Conservation (phyloP, 2,329 filamentous ascomycete genomes). For the Aureobasidium leucospermi region DNA sequence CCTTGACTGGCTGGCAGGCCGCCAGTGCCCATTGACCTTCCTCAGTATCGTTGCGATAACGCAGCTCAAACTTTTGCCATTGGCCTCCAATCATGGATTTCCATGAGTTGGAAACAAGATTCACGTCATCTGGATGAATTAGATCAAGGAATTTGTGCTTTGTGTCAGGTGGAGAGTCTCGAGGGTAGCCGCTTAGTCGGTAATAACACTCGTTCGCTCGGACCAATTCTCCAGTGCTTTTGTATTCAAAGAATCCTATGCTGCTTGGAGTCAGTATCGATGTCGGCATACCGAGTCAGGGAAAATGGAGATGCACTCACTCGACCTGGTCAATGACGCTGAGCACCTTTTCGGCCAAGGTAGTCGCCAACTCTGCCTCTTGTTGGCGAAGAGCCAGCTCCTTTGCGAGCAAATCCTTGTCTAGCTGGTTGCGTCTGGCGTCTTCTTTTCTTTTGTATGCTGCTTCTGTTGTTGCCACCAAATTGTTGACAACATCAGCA, state of each 20-base stretch:
- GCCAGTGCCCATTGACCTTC: slow-evolving; percentile 1
- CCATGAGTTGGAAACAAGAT: background rate
- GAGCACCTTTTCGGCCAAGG: background rate
- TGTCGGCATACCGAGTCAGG: background rate
- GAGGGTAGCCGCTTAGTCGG: slow-evolving; percentile 1
- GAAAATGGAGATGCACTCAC: background rate
- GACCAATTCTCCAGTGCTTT: background rate
- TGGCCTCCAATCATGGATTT: background rate
- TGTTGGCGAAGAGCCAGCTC: background rate
- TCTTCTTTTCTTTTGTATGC: background rate
- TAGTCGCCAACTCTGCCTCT: slow-evolving; percentile 13
- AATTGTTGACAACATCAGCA: slow-evolving; percentile 10
- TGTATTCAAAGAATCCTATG: slow-evolving; percentile 4
- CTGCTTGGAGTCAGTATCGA: background rate
- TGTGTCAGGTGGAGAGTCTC: background rate
- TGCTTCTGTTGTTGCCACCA: background rate
- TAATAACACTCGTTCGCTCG: slow-evolving; percentile 2
- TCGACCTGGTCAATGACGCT: background rate
- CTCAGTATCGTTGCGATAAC: background rate
- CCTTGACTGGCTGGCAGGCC: background rate
- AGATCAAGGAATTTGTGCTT: slow-evolving; percentile 7
- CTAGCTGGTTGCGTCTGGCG: background rate
- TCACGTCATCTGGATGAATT: background rate
- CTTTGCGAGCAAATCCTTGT: slow-evolving; percentile 2
- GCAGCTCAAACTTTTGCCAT: background rate